phyloP scores from a whole-genome alignment of 352 stramenopile genomes.

The Pythium dissotocum region DNA sequence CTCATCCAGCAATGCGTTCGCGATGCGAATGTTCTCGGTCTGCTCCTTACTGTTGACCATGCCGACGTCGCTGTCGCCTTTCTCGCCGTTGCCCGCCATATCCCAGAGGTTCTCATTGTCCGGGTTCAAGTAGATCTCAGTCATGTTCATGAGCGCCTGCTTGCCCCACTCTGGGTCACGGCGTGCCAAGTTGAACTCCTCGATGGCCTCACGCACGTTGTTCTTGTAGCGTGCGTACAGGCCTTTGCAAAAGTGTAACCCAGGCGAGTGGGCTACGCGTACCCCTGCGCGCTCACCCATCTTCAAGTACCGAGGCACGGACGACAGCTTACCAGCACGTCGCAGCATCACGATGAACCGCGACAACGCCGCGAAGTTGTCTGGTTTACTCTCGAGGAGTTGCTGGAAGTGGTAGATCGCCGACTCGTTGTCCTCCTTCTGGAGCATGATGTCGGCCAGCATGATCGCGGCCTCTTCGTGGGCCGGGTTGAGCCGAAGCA shows the following conservation, averaged over 20 bases:
- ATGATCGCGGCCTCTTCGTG: conserved; percentile 90
- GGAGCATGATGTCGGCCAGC: conserved; percentile 88
- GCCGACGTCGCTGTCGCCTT: conserved; percentile 11
- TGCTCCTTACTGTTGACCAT: conserved; percentile 69
- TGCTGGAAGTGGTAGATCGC: conserved; percentile 91
- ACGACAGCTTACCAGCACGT: conserved; percentile 77
- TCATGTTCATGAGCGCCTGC: conserved; percentile 90
- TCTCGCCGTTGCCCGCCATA: conserved; percentile 10
- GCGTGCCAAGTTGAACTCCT: conserved; percentile 89
- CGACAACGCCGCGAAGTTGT: conserved; percentile 90
- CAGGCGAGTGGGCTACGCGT: conserved; percentile 74
- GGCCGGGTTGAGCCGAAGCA: conserved; percentile 78
- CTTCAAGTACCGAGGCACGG: conserved; percentile 74
- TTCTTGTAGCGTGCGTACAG: conserved; percentile 90
- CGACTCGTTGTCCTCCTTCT: conserved; percentile 87
- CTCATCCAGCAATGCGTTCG: conserved; percentile 87
- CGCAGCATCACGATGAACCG: conserved; percentile 89
- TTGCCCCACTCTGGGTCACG: conserved; percentile 89
- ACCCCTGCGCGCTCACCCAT: conserved; percentile 76
- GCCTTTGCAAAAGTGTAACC: conserved; percentile 91
- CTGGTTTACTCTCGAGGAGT: conserved; percentile 85
- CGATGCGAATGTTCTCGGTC: conserved; percentile 86
- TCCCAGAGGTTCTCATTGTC: conserved; percentile 94
- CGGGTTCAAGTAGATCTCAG: conserved; percentile 94
- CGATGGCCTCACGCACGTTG: conserved; percentile 89